Percentiles rank a stretch among this genome's conserved stretches.
phyloP scores from a whole-genome alignment of 2,329 filamentous ascomycete species.

The Emergomyces orientalis region DNA sequence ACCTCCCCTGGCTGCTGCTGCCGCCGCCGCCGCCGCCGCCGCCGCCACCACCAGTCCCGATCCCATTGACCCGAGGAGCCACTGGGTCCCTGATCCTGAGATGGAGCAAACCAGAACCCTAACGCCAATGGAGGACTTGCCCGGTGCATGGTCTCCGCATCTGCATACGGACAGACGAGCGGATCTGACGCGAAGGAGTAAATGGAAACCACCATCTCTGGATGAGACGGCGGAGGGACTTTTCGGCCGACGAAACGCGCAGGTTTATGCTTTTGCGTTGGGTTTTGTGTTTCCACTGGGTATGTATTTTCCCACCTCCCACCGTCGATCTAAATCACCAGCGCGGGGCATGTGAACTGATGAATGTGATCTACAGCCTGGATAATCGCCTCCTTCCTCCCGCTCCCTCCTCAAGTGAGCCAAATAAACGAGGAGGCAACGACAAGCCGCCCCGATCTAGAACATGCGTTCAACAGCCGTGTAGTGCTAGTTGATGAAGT shows the following conservation, averaged over 20 bases:
- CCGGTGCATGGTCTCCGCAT: conserved; percentile 64
- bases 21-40: background rate
- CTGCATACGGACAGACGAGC: conserved; percentile 55
- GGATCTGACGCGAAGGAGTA: conserved; percentile 44
- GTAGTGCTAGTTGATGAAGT: conserved; percentile 39
- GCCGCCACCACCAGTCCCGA: conserved; percentile 21
- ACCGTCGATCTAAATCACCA: background rate
- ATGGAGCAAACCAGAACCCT: conserved; percentile 13
- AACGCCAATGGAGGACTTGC: conserved; percentile 39
- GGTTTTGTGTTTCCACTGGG: conserved; percentile 71
- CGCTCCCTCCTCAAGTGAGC: conserved; percentile 53
- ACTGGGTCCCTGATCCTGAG: conserved; percentile 32
- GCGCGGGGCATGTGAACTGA: background rate
- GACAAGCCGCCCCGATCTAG: conserved; percentile 26
- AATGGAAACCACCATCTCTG: conserved; percentile 66
- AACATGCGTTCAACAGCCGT: conserved; percentile 38
- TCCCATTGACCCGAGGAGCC: conserved; percentile 35
- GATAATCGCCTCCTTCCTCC: conserved; percentile 69
- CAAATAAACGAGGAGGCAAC: conserved; percentile 43
- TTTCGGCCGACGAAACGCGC: conserved; percentile 60
- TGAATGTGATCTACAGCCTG: conserved; percentile 47
- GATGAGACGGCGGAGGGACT: conserved; percentile 54
- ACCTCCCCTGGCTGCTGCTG: conserved; percentile 13
- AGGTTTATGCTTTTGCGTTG: conserved; percentile 63
- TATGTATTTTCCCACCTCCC: conserved; percentile 32